Conservation (phyloP, 805 yeast species). For the Wickerhamomyces rabaulensis region DNA sequence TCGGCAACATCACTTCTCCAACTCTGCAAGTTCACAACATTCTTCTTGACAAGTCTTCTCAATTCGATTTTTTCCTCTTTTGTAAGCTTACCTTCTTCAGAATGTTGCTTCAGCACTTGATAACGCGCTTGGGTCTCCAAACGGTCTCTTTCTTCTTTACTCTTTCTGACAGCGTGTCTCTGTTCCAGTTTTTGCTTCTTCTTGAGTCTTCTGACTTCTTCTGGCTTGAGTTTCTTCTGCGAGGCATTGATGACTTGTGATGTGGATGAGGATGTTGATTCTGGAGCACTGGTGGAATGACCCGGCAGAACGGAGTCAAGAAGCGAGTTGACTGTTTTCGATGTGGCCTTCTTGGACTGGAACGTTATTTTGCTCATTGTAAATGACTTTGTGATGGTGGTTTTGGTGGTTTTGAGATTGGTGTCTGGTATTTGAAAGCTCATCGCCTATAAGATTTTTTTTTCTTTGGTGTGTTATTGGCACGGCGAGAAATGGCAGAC, state of each 20-base stretch:
- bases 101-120: constrained; percentile 29
- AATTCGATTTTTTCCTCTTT: constrained; percentile 29
- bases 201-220: constrained; percentile 28
- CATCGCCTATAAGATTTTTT: constrained; percentile 3
- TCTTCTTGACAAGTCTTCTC: constrained; percentile 30
- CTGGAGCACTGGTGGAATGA: constrained; percentile 15
- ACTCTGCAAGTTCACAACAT: constrained; percentile 33
- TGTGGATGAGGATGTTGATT: constrained; percentile 23
- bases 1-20: constrained; percentile 37
- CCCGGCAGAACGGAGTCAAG: constrained; percentile 34
- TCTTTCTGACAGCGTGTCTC: constrained; percentile 20
- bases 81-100: constrained; percentile 25
- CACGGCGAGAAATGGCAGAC: background rate
- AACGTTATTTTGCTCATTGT: constrained; percentile 9
- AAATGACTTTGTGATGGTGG: background rate
- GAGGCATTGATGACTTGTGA: constrained; percentile 36
- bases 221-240: constrained; percentile 28
- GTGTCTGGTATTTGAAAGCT: background rate
- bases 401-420: background rate
- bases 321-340: constrained; percentile 39
- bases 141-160: constrained; percentile 17
- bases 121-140: constrained; percentile 29
- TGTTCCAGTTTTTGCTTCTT: constrained; percentile 29
- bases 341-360: background rate
- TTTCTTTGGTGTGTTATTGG: background rate